Evolutionary conservation across 2,329 filamentous ascomycete species (phyloP).

Genomic region (Fusarium guadeloupense): DNA sequence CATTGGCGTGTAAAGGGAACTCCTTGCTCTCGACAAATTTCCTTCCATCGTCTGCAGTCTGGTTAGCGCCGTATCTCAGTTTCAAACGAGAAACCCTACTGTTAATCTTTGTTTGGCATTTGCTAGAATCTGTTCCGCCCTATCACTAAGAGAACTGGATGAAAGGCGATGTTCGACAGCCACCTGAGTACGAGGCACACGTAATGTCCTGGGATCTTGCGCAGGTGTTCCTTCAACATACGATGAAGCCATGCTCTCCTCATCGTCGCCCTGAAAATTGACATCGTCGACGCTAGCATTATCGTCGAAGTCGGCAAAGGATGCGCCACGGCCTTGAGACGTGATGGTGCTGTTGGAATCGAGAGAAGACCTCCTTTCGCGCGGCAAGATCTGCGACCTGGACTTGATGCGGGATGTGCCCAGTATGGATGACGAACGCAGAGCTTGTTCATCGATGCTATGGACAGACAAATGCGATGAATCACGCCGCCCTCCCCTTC

Average conservation of each 20-base stretch:
- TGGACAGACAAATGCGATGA: conserved; percentile 48
- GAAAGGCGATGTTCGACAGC: conserved; percentile 69
- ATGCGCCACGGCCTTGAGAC: conserved; percentile 57
- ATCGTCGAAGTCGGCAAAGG: conserved; percentile 71
- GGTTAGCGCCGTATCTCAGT: conserved; percentile 20
- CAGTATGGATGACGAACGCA: conserved; percentile 58
- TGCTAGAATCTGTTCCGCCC: conserved; percentile 89
- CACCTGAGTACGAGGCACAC: conserved; percentile 23
- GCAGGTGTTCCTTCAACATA: conserved; percentile 58
- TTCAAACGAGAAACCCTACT: conserved; percentile 60
- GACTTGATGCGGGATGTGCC: conserved; percentile 56
- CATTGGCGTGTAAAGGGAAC: conserved; percentile 62
- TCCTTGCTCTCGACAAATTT: conserved; percentile 82
- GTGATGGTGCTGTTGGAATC: conserved; percentile 71
- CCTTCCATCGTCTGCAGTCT: conserved; percentile 84
- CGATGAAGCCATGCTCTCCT: conserved; percentile 70
- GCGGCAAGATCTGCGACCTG: conserved; percentile 54
- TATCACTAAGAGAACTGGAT: conserved; percentile 78
- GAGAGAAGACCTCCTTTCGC: conserved; percentile 63
- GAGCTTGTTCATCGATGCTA: conserved; percentile 48
- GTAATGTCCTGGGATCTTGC: conserved; percentile 27
- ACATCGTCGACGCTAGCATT: conserved; percentile 69
- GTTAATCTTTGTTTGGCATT: conserved; percentile 91
- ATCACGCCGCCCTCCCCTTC: conserved; percentile 52
- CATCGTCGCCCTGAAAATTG: conserved; percentile 73